Conservation (phyloP, 2,329 filamentous ascomycete species). For the Aspergillus sp. region DNA sequence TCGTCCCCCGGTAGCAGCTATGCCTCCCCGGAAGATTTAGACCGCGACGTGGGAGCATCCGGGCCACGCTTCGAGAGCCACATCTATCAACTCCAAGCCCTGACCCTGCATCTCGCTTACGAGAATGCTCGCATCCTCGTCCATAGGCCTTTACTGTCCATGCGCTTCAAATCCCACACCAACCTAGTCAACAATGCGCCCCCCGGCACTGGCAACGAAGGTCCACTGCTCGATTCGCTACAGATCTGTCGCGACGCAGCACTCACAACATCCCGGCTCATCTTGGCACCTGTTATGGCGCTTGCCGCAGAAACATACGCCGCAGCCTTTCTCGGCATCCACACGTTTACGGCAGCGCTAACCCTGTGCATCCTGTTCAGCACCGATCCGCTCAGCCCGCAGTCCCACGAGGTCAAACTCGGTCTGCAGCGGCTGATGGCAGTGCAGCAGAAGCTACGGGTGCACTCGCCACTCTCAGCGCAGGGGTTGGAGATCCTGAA, state of each 20-base stretch:
- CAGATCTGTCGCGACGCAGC: constrained; percentile 28
- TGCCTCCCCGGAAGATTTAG: constrained; percentile 25
- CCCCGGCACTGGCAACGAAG: no score
- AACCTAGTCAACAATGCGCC: no score
- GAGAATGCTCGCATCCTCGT: no score
- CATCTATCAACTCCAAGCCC: constrained; percentile 38
- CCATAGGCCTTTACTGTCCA: no score
- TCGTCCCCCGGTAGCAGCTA: constrained; percentile 11
- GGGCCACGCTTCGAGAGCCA: constrained; percentile 30
- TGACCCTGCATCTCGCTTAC: constrained; percentile 26
- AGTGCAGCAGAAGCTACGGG: constrained; percentile 26
- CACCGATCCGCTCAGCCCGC: constrained; percentile 24
- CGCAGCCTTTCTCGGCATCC: constrained; percentile 30
- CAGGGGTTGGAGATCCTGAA: constrained; percentile 30
- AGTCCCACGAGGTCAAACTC: constrained; percentile 24
- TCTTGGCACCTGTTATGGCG: constrained; percentile 14
- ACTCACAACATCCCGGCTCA: constrained; percentile 22
- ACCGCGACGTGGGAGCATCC: constrained; percentile 29
- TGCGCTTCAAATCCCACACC: no score
- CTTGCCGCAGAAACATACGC: constrained; percentile 31
- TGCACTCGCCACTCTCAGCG: constrained; percentile 22
- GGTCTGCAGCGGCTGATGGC: constrained; percentile 26
- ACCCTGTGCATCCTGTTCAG: constrained; percentile 29
- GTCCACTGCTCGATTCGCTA: constrained; percentile 13
- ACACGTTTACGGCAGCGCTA: constrained; percentile 32